Percentiles rank a stretch among this genome's conserved stretches.
These are phyloP conservation scores for Begonia loranthoides DNA, from an alignment of 306 rosid genomes.

Conservation along the genomic window DNA sequence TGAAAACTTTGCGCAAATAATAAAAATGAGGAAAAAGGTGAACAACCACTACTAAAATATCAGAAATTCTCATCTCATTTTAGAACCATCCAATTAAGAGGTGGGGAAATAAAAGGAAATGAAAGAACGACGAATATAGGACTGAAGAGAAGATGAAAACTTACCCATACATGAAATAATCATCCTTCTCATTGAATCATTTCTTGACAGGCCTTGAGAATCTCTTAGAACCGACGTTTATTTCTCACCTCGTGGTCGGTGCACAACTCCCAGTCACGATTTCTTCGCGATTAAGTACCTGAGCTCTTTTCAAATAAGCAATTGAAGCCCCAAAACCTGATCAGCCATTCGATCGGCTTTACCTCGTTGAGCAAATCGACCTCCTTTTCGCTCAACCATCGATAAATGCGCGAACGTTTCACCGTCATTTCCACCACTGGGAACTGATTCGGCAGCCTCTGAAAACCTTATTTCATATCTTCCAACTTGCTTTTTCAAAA, in stretches of 20 bases:
- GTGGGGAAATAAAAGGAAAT: neutral
- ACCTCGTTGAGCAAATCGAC: neutral
- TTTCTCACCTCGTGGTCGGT: neutral
- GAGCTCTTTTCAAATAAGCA: neutral
- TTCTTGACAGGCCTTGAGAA: conserved; percentile 12
- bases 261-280: neutral
- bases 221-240: neutral
- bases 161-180: conserved; percentile 18
- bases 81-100: neutral
- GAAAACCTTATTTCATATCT: no score
- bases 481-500: no score
- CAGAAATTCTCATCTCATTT: no score
- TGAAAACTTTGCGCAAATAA: no score
- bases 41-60: no score
- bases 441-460: no score
- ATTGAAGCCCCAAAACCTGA: neutral
- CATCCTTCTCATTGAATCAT: neutral
- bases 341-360: neutral
- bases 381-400: conserved; percentile 9
- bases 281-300: neutral
- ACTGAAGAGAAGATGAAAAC: neutral
- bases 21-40: no score
- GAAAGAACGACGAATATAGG: no score
- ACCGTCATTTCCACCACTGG: neutral
- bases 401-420: neutral